A percentile compares a stretch with the other conserved stretches of the same genome.
Conservation (phyloP, 2,329 filamentous ascomycete species). For the Eutypella sp. region DNA sequence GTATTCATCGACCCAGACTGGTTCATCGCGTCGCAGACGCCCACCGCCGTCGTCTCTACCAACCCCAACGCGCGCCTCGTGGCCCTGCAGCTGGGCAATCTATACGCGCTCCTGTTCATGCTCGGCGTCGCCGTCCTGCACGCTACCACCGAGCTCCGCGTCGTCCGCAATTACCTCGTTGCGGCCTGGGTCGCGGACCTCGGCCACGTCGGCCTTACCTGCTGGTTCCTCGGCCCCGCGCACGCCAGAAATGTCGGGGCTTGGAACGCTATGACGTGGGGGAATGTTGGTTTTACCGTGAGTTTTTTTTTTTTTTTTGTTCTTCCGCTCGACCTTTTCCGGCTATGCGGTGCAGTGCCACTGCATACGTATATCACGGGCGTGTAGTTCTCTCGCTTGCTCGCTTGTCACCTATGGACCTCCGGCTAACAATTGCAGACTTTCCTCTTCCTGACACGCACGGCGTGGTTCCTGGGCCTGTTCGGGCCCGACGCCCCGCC, state of each 20-base stretch:
- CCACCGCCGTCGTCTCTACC: constrained; percentile 29
- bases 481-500: constrained; percentile 20
- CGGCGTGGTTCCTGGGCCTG: constrained; percentile 26
- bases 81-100: constrained; percentile 63
- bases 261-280: constrained; percentile 71
- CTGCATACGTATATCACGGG: no score
- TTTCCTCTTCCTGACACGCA: constrained; percentile 27
- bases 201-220: constrained; percentile 61
- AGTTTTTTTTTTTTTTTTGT: constrained; percentile 18
- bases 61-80: constrained; percentile 49
- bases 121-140: constrained; percentile 60
- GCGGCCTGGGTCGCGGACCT: constrained; percentile 63
- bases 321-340: no score
- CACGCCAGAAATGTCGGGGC: constrained; percentile 44
- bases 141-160: constrained; percentile 58
- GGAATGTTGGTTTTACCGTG: constrained; percentile 64
- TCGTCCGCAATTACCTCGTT: constrained; percentile 62
- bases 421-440: constrained; percentile 12
- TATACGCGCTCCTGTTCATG: constrained; percentile 62
- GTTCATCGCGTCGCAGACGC: constrained; percentile 61
- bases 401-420: constrained; percentile 1
- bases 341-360: no score
- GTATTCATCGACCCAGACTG: constrained; percentile 52
- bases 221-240: constrained; percentile 52
- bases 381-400: no score